Conservation (phyloP, 2,329 filamentous ascomycete species). For the Sordariomycetes sp. region DNA sequence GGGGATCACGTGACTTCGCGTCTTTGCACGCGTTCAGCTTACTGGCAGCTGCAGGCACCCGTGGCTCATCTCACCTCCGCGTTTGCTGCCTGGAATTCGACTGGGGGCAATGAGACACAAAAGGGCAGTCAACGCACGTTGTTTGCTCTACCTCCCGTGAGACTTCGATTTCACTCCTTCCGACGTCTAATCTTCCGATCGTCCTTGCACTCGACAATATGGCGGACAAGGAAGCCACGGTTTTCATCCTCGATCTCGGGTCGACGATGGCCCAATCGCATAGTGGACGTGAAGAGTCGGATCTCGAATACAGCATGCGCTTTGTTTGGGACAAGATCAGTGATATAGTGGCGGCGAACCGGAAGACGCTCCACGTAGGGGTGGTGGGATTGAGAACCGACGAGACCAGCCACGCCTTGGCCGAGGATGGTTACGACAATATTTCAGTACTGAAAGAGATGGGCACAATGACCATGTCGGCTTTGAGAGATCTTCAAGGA, state of each 20-base stretch:
- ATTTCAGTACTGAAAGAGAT: conserved; percentile 71
- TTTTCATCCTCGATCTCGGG: conserved; percentile 87
- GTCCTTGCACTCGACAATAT: conserved; percentile 35
- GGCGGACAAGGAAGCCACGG: conserved; percentile 86
- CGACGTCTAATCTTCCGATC: too few relatives aligned
- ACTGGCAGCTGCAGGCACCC: conserved; percentile 1
- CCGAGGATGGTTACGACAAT: conserved; percentile 68
- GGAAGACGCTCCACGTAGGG: conserved; percentile 62
- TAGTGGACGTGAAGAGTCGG: conserved; percentile 63
- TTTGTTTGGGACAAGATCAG: conserved; percentile 91
- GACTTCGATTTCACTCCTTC: too few relatives aligned
- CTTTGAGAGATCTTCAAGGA: conserved; percentile 55
- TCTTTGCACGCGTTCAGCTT: conserved; percentile 3
- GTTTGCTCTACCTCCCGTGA: neutral
- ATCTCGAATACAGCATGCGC: conserved; percentile 81
- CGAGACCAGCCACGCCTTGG: conserved; percentile 59
- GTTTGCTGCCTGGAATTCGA: conserved; percentile 11
- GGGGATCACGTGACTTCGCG: conserved; percentile 11
- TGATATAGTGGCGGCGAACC: conserved; percentile 58
- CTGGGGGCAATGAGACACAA: neutral
- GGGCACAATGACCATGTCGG: conserved; percentile 51
- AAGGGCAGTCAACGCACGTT: neutral
- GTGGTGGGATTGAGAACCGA: conserved; percentile 80
- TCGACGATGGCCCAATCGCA: conserved; percentile 69
- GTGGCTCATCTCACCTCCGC: conserved; percentile 2